phyloP scores from a whole-genome alignment of 371 early-diverging fungal genomes.

The Apophysomyces variabilis region DNA sequence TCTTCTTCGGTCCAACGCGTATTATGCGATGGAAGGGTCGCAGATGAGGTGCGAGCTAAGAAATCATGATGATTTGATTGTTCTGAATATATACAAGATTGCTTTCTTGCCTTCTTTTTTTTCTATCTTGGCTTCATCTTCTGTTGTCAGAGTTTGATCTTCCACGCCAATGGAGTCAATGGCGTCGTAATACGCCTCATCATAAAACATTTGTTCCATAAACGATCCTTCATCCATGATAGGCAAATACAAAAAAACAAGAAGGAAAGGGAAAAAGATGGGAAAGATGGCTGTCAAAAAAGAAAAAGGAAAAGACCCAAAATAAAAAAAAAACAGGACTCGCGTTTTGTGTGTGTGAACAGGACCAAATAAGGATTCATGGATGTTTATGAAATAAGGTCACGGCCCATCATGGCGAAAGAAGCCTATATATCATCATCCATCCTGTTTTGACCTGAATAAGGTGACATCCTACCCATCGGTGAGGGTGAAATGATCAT shows the following conservation, averaged over 20 bases:
- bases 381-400: not conserved
- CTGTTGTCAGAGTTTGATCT: slow-evolving; percentile 21
- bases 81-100: slow-evolving; percentile 5
- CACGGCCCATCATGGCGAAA: not conserved
- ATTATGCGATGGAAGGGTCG: slow-evolving; percentile 65
- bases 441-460: no score
- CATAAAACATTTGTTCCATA: slow-evolving; percentile 75
- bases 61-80: slow-evolving; percentile 9
- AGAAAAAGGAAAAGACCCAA: not conserved
- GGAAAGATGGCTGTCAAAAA: not conserved
- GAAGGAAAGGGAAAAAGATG: slow-evolving; percentile 2
- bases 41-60: slow-evolving; percentile 45
- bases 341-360: slow-evolving; percentile 15
- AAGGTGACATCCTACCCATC: no score
- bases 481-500: no score
- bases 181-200: slow-evolving; percentile 64
- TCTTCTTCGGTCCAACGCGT: slow-evolving; percentile 59
- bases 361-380: not conserved
- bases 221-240: slow-evolving; percentile 64
- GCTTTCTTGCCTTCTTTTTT: slow-evolving; percentile 22
- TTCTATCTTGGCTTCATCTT: slow-evolving; percentile 10
- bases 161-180: slow-evolving; percentile 28
- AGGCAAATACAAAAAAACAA: not conserved
- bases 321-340: slow-evolving; percentile 12
- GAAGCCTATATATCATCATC: no score